These are phyloP conservation scores for Xylaria sp. DNA, from an alignment of 2,329 filamentous ascomycete genomes.

Conservation along the genomic window DNA sequence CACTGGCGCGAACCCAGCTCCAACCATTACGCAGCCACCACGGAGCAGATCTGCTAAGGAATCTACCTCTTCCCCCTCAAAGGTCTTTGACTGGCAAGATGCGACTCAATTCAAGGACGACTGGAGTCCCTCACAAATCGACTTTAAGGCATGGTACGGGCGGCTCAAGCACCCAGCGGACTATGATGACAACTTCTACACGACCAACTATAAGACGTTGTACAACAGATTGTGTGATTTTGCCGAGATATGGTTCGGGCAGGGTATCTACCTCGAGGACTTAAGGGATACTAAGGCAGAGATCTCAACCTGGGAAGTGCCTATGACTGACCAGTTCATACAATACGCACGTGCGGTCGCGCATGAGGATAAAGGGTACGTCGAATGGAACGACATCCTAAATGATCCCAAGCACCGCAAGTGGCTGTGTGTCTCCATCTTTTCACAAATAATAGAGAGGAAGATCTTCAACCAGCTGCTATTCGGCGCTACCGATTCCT, in stretches of 20 bases:
- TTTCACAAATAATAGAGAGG: constrained; percentile 53
- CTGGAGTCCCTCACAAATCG: constrained; percentile 41
- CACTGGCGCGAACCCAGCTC: constrained; percentile 14
- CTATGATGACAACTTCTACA: constrained; percentile 43
- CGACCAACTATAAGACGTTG: constrained; percentile 44
- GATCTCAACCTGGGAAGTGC: constrained; percentile 42
- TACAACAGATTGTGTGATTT: constrained; percentile 44
- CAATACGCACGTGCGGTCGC: constrained; percentile 50
- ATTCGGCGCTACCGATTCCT: constrained; percentile 51
- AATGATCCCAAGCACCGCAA: constrained; percentile 45
- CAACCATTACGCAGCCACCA: constrained; percentile 8
- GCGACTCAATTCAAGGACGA: constrained; percentile 15
- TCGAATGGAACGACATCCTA: constrained; percentile 52
- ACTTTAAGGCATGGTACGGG: constrained; percentile 39
- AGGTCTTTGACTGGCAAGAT: constrained; percentile 6
- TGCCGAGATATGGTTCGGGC: constrained; percentile 46
- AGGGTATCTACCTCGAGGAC: constrained; percentile 35
- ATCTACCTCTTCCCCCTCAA: not conserved
- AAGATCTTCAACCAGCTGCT: constrained; percentile 53
- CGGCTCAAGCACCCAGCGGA: constrained; percentile 37
- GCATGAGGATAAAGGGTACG: constrained; percentile 49
- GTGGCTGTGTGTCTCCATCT: constrained; percentile 51
- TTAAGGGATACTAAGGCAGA: not conserved
- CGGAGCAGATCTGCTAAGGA: not conserved
- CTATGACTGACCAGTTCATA: constrained; percentile 49